A percentile compares a stretch with the other conserved stretches of the same genome.
Conservation (phyloP, 306 rosid genomes). For the Chamaecrista fasciculata region DNA sequence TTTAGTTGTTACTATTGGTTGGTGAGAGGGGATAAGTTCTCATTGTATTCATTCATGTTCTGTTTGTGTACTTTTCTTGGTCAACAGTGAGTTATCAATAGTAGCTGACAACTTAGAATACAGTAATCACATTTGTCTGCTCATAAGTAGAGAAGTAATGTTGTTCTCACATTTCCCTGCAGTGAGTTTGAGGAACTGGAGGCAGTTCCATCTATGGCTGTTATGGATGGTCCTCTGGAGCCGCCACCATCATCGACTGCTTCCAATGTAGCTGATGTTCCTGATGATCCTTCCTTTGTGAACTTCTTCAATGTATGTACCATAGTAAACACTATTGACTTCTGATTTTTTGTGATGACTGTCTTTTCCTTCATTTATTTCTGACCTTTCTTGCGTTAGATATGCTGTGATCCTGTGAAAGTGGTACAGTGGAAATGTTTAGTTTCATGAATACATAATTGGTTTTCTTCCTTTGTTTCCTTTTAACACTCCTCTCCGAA, state of each 20-base stretch:
- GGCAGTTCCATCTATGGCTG: conserved; percentile 67
- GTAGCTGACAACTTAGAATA: conserved; percentile 13
- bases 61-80: neutral
- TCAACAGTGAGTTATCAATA: neutral
- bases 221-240: conserved; percentile 66
- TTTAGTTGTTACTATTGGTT: neutral
- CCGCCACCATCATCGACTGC: conserved; percentile 53
- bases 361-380: neutral
- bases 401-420: neutral
- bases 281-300: conserved; percentile 59
- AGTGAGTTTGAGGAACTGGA: conserved; percentile 69
- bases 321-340: conserved; percentile 7
- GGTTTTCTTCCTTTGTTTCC: neutral
- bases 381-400: neutral
- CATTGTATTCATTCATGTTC: neutral
- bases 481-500: neutral
- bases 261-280: conserved; percentile 50
- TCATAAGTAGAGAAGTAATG: conserved; percentile 16
- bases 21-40: no score
- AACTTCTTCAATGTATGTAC: conserved; percentile 63
- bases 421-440: neutral
- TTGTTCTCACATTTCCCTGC: conserved; percentile 31
- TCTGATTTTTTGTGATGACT: neutral
- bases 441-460: neutral
- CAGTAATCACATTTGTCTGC: conserved; percentile 8